Evolutionary conservation across 2,329 filamentous ascomycete genomes (phyloP).

Genomic region (Clathrospora elynae): DNA sequence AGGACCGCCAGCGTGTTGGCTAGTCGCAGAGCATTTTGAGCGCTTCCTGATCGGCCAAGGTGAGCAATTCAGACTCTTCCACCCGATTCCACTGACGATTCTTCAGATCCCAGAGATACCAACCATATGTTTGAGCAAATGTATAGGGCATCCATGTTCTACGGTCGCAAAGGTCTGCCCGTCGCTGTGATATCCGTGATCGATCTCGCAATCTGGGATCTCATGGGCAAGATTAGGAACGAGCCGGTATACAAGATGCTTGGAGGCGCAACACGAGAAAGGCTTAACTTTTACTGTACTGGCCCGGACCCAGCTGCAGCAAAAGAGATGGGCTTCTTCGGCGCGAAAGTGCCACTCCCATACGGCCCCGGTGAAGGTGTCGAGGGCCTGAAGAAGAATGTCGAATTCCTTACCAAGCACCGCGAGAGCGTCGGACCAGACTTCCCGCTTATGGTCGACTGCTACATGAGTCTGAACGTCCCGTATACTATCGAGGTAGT

Average conservation of each 20-base stretch:
- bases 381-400: conserved; percentile 81
- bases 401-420: conserved; percentile 85
- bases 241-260: conserved; percentile 96
- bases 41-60: conserved; percentile 83
- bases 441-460: conserved; percentile 93
- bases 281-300: conserved; percentile 92
- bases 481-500: conserved; percentile 90
- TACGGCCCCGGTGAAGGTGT: conserved; percentile 88
- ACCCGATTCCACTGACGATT: not conserved
- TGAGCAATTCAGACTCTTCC: conserved; percentile 36
- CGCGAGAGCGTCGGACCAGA: conserved; percentile 83
- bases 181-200: conserved; percentile 93
- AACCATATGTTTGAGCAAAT: conserved; percentile 95
- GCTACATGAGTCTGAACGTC: conserved; percentile 95
- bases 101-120: conserved; percentile 81
- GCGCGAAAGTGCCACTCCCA: conserved; percentile 86
- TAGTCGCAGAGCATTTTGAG: conserved; percentile 91
- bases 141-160: conserved; percentile 96
- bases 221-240: conserved; percentile 86
- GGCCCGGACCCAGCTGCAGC: conserved; percentile 82
- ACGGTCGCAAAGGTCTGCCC: conserved; percentile 88
- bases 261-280: conserved; percentile 82
- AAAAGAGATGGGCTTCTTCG: conserved; percentile 85
- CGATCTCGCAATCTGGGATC: conserved; percentile 89
- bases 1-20: conserved; percentile 91